Base-by-base conservation (phyloP, 306 rosid species). In the Gynostemma pentaphyllum region DNA sequence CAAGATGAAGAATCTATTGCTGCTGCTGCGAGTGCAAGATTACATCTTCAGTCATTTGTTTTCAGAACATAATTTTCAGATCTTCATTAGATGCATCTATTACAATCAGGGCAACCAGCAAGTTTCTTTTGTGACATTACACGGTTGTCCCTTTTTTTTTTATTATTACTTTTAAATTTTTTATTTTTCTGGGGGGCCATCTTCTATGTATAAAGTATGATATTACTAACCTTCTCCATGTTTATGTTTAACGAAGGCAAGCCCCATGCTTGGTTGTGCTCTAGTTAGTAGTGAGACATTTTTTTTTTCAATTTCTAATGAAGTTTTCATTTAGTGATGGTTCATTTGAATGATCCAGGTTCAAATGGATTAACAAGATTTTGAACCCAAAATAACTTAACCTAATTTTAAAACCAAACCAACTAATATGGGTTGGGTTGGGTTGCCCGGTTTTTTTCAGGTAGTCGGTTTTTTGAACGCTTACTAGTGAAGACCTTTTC, bases 1-100 rank as follows among this genome's bases (percentile, higher is more conserved):
- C 89, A 52, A 75, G 95, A 94, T 50, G 99, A 94, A 72, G 86
- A 88, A 81, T 88, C 95, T 22, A 71, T 88, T 60, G 81, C 82
- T 47, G 83, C 95, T 11, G 94, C 94, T 49, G 78, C 87, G 51
- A 64, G 69, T 55, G 90, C 96, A 52, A 81, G 97, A 76, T 74
- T 77, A 70, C 77, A 36, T 70, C 87, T 90, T 67, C 91, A 75
- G 30, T 83, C 95, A 21, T 70, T 79, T 45, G 67, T 79, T 77
- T 70, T 83, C 55, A 74, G 75, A 79, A 71, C 80, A 63, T 54
- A 70, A 74, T 66, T 41, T 67, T 68, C 55, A 65, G 66, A 46
- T 21, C 9, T 13, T 21, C 24, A 9, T 13, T 40, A 36, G 56
- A 37, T 5, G 32, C 45, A 21, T 14, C 34, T 3, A 7, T 21